phyloP scores from a whole-genome alignment of 129 eudicot genomes.

The Helianthus annuus region DNA sequence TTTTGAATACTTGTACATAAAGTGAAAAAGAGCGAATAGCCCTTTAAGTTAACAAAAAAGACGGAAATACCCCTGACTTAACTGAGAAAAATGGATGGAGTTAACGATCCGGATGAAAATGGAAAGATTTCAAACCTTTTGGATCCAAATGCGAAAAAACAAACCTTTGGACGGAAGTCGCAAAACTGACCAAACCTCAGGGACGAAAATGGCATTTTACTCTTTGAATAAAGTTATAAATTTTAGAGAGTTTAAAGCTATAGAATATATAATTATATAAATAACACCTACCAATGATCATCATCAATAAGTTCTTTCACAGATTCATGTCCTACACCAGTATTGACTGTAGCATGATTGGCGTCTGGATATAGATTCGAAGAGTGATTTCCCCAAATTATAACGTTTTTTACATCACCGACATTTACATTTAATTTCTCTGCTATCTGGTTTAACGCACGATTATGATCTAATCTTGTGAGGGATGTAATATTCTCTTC shows the following conservation, averaged over 20 bases:
- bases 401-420: slow-evolving; percentile 77
- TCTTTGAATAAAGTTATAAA: no score
- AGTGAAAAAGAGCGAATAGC: no score
- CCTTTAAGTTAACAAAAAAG: no score
- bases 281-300: slow-evolving; percentile 62
- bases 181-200: no score
- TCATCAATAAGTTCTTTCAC: slow-evolving; percentile 66
- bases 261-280: not conserved
- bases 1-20: no score
- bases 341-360: slow-evolving; percentile 76
- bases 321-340: slow-evolving; percentile 65
- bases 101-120: no score
- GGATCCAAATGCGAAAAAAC: no score
- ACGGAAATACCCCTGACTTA: no score
- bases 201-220: no score
- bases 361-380: slow-evolving; percentile 88
- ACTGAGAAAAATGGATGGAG: no score
- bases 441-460: slow-evolving; percentile 79
- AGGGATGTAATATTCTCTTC: slow-evolving; percentile 81
- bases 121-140: no score
- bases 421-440: slow-evolving; percentile 73
- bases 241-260: not conserved
- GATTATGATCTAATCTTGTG: slow-evolving; percentile 89
- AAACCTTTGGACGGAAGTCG: no score
- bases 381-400: slow-evolving; percentile 93